phyloP scores from a whole-genome alignment of 2,329 filamentous ascomycete genomes.

The Stagonosporopsis chrysanthemi region DNA sequence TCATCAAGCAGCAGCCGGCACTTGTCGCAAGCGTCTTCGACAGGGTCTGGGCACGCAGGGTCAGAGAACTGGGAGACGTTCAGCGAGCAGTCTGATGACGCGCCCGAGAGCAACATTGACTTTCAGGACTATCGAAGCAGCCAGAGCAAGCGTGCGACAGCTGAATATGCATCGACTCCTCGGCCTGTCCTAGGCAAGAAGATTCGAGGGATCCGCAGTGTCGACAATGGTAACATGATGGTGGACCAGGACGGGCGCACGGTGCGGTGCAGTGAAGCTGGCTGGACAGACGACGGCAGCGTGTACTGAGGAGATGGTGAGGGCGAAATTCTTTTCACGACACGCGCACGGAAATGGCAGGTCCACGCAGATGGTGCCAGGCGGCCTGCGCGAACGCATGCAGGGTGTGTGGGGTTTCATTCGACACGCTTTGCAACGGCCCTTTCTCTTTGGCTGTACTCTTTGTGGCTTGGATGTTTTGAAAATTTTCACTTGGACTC shows the following conservation, averaged over 20 bases:
- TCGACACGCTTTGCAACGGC: slow-evolving; percentile 1
- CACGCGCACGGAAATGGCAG: background rate
- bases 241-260: slow-evolving; percentile 54
- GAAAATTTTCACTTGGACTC: slow-evolving; percentile 26
- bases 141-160: slow-evolving; percentile 68
- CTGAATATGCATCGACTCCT: slow-evolving; percentile 45
- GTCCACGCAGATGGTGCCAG: background rate
- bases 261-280: slow-evolving; percentile 59
- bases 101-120: slow-evolving; percentile 72
- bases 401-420: background rate
- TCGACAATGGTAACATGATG: slow-evolving; percentile 51
- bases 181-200: slow-evolving; percentile 47
- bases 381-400: background rate
- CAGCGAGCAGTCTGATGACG: slow-evolving; percentile 78
- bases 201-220: slow-evolving; percentile 55
- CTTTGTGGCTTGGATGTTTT: slow-evolving; percentile 9
- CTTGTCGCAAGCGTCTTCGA: slow-evolving; percentile 66
- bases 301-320: slow-evolving; percentile 33
- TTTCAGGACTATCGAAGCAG: slow-evolving; percentile 79
- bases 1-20: slow-evolving; percentile 62
- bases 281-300: slow-evolving; percentile 61
- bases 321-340: background rate
- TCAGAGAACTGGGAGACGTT: slow-evolving; percentile 99
- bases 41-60: slow-evolving; percentile 66
- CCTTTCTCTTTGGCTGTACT: slow-evolving; percentile 15